These are phyloP conservation scores for Laguncularia racemosa DNA, from an alignment of 345 rosid genomes.

Conservation along the genomic window DNA sequence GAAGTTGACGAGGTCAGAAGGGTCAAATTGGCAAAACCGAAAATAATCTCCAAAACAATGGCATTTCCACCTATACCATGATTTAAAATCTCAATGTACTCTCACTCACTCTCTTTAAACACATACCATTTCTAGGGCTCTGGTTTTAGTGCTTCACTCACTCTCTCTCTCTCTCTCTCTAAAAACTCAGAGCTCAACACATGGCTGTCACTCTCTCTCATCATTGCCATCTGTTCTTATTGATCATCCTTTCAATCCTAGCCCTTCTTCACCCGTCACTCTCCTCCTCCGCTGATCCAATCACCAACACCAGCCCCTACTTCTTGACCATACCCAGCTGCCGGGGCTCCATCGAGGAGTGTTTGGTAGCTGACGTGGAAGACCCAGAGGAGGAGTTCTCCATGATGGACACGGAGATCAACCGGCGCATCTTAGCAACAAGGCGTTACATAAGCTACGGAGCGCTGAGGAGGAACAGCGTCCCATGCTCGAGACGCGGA, in stretches of 20 bases:
- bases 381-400: conserved; percentile 36
- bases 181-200: neutral
- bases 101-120: no score
- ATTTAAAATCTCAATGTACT: no score
- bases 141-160: no score
- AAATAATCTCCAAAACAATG: no score
- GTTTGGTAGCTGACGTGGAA: conserved; percentile 26
- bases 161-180: neutral
- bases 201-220: no score
- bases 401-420: conserved; percentile 73
- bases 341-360: conserved; percentile 64
- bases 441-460: conserved; percentile 79
- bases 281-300: conserved; percentile 27
- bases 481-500: conserved; percentile 88
- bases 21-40: no score
- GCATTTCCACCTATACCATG: no score
- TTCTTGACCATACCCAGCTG: conserved; percentile 42
- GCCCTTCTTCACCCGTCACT: conserved; percentile 27
- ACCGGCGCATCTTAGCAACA: conserved; percentile 66
- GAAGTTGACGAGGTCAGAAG: no score
- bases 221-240: neutral
- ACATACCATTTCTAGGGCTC: no score
- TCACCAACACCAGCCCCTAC: conserved; percentile 20
- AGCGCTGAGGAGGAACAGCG: conserved; percentile 67
- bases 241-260: conserved; percentile 31